These are phyloP conservation scores for Camelina neglecta DNA, from an alignment of 345 rosid species.

Conservation along the genomic window DNA sequence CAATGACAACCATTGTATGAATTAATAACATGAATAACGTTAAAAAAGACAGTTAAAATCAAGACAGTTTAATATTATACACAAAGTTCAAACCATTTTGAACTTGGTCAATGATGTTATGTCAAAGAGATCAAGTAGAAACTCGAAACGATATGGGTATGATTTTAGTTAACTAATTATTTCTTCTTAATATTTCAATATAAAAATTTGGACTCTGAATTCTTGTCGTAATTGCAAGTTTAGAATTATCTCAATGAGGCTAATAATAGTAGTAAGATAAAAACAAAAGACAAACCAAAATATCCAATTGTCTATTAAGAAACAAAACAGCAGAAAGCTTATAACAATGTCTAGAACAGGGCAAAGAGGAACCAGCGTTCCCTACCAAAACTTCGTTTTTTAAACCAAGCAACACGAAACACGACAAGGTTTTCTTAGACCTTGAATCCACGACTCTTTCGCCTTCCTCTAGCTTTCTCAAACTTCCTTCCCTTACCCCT, in stretches of 20 bases:
- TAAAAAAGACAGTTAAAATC: too few species aligned
- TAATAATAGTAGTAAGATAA: not conserved
- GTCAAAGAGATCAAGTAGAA: too few species aligned
- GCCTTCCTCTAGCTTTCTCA: slow-evolving; percentile 85
- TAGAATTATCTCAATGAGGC: not conserved
- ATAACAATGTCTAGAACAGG: slow-evolving; percentile 25
- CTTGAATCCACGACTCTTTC: slow-evolving; percentile 77
- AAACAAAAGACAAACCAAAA: not conserved
- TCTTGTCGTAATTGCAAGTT: not conserved
- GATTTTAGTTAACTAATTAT: too few species aligned
- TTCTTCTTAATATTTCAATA: too few species aligned
- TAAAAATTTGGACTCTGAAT: too few species aligned
- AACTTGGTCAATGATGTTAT: too few species aligned
- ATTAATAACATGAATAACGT: too few species aligned
- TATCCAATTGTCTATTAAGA: slow-evolving; percentile 25
- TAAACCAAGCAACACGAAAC: slow-evolving; percentile 31
- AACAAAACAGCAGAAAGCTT: slow-evolving; percentile 2
- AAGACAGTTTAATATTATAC: too few species aligned
- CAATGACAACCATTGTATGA: too few species aligned
- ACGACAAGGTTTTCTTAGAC: slow-evolving; percentile 45
- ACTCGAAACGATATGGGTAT: too few species aligned
- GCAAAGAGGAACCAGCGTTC: slow-evolving; percentile 26
- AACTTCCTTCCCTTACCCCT: slow-evolving; percentile 84
- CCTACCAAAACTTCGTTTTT: slow-evolving; percentile 47
- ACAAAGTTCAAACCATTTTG: too few species aligned